phyloP scores from a whole-genome alignment of 345 rosid genomes.

The Citrus trifoliata region DNA sequence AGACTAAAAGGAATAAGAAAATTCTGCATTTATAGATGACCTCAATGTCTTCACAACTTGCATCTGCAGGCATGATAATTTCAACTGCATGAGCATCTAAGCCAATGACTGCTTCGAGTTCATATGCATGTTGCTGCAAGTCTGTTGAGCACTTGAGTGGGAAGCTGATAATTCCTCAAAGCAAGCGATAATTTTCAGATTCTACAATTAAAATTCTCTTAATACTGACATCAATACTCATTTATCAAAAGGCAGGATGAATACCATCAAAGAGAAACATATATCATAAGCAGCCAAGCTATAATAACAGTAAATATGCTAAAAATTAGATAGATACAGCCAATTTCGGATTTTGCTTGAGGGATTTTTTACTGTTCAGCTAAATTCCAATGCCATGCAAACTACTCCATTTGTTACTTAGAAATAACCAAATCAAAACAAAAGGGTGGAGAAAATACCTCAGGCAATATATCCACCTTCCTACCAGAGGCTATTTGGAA shows the following conservation, averaged over 20 bases:
- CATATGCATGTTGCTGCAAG: slow-evolving; percentile 97
- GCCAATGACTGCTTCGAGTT: slow-evolving; percentile 70
- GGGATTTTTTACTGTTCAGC: not conserved
- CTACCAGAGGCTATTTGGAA: too few species aligned
- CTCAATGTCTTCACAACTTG: slow-evolving; percentile 57
- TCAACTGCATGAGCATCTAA: slow-evolving; percentile 69
- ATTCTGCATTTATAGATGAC: slow-evolving; percentile 26
- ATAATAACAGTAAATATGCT: not conserved
- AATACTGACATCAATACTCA: too few species aligned
- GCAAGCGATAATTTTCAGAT: slow-evolving; percentile 3
- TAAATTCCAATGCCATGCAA: not conserved
- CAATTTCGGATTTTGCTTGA: not conserved
- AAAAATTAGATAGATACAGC: not conserved
- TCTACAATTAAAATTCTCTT: too few species aligned
- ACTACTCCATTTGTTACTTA: not conserved
- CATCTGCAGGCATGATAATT: slow-evolving; percentile 48
- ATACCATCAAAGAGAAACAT: not conserved
- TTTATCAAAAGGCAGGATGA: too few species aligned
- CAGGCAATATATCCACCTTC: too few species aligned
- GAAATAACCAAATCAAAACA: too few species aligned
- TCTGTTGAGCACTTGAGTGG: slow-evolving; percentile 64
- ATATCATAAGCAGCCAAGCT: not conserved
- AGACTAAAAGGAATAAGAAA: not conserved
- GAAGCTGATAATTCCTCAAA: slow-evolving; percentile 88
- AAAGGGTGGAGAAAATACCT: too few species aligned